These are phyloP conservation scores for Wickerhamomyces rabaulensis DNA, from an alignment of 805 yeast species.

Conservation along the genomic window DNA sequence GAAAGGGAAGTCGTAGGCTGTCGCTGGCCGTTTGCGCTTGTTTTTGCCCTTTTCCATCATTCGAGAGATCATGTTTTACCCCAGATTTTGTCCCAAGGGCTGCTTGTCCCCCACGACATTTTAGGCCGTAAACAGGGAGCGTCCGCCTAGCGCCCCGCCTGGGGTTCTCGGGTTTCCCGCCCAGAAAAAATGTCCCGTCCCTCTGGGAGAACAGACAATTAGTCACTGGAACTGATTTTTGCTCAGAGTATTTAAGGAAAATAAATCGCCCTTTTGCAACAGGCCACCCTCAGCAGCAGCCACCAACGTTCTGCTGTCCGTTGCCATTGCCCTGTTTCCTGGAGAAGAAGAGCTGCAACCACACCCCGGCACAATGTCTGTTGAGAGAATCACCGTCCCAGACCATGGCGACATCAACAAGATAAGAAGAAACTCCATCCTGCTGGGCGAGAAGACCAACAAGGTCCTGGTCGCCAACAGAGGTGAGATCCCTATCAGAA, in stretches of 20 bases:
- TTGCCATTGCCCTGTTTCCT: not conserved
- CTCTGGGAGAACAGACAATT: not conserved
- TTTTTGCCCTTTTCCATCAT: not conserved
- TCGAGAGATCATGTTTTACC: not conserved
- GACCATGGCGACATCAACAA: slow-evolving; percentile 24
- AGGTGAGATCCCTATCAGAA: slow-evolving; percentile 83
- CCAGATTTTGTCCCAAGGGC: slow-evolving; percentile 4
- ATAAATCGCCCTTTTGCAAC: not conserved
- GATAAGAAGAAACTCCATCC: slow-evolving; percentile 35
- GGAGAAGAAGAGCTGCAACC: not conserved
- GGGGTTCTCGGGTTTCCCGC: not conserved
- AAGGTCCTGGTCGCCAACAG: slow-evolving; percentile 78
- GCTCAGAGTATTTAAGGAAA: not conserved
- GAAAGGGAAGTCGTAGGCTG: not conserved
- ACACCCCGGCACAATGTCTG: slow-evolving; percentile 7
- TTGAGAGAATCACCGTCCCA: slow-evolving; percentile 13
- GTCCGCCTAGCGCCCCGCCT: not conserved
- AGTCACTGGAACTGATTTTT: not conserved
- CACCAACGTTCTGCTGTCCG: not conserved
- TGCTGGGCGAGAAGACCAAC: slow-evolving; percentile 34
- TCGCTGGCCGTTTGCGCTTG: not conserved
- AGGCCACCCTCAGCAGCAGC: not conserved
- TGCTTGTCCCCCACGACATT: not conserved
- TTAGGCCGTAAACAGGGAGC: not conserved
- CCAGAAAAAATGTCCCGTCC: not conserved